Evolutionary conservation across 1,284 basidiomycete species (phyloP), one percentile per base, ranked within the genome.

Genomic region (Tausonia pullulans): DNA sequence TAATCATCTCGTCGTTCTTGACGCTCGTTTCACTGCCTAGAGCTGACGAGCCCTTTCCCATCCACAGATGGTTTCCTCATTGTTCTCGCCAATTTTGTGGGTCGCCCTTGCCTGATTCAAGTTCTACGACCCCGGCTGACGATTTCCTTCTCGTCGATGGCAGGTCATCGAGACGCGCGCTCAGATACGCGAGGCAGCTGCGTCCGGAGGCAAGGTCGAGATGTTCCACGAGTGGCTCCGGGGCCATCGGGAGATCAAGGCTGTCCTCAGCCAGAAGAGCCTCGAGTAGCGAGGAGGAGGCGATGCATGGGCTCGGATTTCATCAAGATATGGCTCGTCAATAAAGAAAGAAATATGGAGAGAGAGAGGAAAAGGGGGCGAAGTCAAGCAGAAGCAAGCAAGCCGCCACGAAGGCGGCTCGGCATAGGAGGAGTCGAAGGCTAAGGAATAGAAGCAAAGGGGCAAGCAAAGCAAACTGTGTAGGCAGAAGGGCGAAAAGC

Each of bases 41-140:
- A 9, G 14, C 39, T 64, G 56, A 51, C 40, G 3, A 16, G 16
- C 40, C 53, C 13, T 44, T 44, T 5, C 16, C 39, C 50, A 87
- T 85, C 68, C 84, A 83, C 76, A 90, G 87, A 98, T 73, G 93
- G 90, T 1, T 87, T 90, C 6, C 79, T 98, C 57, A 96, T 98
- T 70, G 91, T 92, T 6, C 91, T 98, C 68, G 88, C 96, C 62
- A 27, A 62, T 39, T 62, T 49, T 43, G 52, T 62, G 48, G 9
- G 8, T 44, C 39, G 48, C 53, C 41, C 40, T 6, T 41, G 27
- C 11, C 41, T 57, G 45, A 43, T 9, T 27, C 57, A 64, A n/a
- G 51, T 59, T 7, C 51, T 41, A 46, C 48, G 27, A 16, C 49
- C 56, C 27, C 27, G 27, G 27, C 27, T 27, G 27, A 27, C 27